phyloP scores from a whole-genome alignment of 352 stramenopile species.

The Aphanomyces astaci region DNA sequence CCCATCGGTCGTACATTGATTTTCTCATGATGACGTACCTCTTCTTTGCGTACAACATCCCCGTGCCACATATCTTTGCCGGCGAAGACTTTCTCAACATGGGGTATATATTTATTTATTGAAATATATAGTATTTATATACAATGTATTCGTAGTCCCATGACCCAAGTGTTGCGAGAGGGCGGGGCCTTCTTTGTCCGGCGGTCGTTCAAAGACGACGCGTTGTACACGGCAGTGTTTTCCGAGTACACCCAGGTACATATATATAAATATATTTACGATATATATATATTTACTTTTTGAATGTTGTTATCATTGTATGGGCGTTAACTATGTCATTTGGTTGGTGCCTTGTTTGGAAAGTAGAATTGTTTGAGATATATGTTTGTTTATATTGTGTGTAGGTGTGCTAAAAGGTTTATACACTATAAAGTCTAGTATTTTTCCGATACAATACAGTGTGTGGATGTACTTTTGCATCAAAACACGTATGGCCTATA shows the following conservation, averaged over 20 bases:
- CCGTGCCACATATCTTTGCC: conserved; percentile 70
- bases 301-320: too few relatives aligned
- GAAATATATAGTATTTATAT: not conserved
- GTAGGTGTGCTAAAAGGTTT: too few relatives aligned
- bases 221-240: conserved; percentile 70
- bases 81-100: conserved; percentile 76
- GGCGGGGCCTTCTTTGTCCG: conserved; percentile 77
- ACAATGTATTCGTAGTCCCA: conserved; percentile 5
- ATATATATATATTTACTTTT: too few relatives aligned
- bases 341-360: too few relatives aligned
- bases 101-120: conserved; percentile 26
- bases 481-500: too few relatives aligned
- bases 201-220: conserved; percentile 60
- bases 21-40: conserved; percentile 83
- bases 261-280: too few relatives aligned
- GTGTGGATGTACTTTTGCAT: too few relatives aligned
- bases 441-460: too few relatives aligned
- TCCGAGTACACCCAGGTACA: conserved; percentile 68
- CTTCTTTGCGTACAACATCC: conserved; percentile 85
- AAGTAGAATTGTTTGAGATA: too few relatives aligned
- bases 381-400: too few relatives aligned
- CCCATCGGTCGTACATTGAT: conserved; percentile 77
- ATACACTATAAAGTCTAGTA: too few relatives aligned
- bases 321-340: too few relatives aligned
- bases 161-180: conserved; percentile 56